Conservation (phyloP, 345 rosid genomes). For the Sonneratia alba region DNA sequence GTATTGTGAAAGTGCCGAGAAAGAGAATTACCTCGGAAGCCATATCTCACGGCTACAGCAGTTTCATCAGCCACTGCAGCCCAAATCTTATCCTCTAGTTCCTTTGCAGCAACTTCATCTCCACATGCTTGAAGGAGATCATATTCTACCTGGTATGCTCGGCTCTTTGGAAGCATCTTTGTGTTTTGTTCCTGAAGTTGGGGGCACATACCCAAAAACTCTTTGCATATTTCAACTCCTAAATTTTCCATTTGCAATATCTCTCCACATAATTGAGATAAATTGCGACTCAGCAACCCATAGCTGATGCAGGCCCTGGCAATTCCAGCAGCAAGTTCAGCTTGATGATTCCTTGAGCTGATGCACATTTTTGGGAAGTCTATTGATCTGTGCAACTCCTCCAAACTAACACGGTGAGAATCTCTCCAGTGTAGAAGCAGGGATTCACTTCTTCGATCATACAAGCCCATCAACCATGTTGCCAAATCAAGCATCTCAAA, state of each 20-base stretch:
- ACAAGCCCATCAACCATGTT: conserved; percentile 89
- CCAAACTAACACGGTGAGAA: conserved; percentile 79
- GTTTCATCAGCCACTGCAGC: conserved; percentile 95
- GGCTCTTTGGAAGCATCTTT: conserved; percentile 75
- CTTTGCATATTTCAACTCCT: conserved; percentile 62
- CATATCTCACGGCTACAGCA: conserved; percentile 87
- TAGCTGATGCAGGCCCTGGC: conserved; percentile 81
- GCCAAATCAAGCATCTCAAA: conserved; percentile 69
- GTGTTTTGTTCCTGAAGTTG: conserved; percentile 69
- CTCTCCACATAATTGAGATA: conserved; percentile 76
- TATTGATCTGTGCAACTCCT: conserved; percentile 87
- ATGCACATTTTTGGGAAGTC: conserved; percentile 77
- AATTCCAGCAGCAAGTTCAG: conserved; percentile 91
- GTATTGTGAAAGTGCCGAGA: background rate
- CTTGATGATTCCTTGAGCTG: conserved; percentile 82
- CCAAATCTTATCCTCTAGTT: conserved; percentile 72
- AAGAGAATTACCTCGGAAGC: conserved; percentile 59
- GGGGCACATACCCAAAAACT: conserved; percentile 57
- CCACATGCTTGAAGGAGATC: conserved; percentile 83
- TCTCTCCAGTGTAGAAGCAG: conserved; percentile 60
- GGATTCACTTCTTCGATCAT: conserved; percentile 28
- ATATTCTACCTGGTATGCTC: conserved; percentile 84
- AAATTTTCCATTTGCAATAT: conserved; percentile 58
- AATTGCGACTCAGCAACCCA: conserved; percentile 82
- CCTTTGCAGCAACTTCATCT: conserved; percentile 45